Conservation (phyloP, 2,329 filamentous ascomycete species). For the Parastagonospora nodorum region DNA sequence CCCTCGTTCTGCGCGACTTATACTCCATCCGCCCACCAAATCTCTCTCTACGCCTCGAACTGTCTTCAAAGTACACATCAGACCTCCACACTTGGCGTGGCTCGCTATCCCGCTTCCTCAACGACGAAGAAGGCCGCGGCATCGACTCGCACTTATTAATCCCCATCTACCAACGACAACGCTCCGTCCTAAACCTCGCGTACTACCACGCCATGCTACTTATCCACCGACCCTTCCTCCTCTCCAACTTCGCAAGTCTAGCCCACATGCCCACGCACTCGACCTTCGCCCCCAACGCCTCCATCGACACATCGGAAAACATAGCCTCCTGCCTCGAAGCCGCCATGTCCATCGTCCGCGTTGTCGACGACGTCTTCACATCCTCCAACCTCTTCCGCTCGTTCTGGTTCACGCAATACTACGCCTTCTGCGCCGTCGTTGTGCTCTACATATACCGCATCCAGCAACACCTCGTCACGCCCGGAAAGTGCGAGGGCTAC, state of each 20-base stretch:
- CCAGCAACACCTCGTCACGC: slow-evolving; percentile 52
- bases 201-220: slow-evolving; percentile 63
- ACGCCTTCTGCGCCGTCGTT: slow-evolving; percentile 60
- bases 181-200: slow-evolving; percentile 59
- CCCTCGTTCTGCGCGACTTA: slow-evolving; percentile 51
- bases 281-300: slow-evolving; percentile 12
- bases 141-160: slow-evolving; percentile 53
- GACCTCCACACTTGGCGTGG: slow-evolving; percentile 54
- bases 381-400: slow-evolving; percentile 52
- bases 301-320: slow-evolving; percentile 33
- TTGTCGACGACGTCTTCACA: slow-evolving; percentile 50
- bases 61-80: slow-evolving; percentile 50
- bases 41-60: slow-evolving; percentile 37
- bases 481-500: slow-evolving; percentile 55
- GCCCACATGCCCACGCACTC: slow-evolving; percentile 35
- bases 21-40: slow-evolving; percentile 48
- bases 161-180: slow-evolving; percentile 59
- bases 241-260: slow-evolving; percentile 49
- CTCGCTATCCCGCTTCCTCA: slow-evolving; percentile 51
- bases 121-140: slow-evolving; percentile 31
- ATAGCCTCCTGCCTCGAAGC: slow-evolving; percentile 55
- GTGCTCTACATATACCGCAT: slow-evolving; percentile 62
- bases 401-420: slow-evolving; percentile 60
- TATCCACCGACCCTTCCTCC: slow-evolving; percentile 60
- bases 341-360: slow-evolving; percentile 53